Evolutionary conservation across 495 filamentous ascomycete genomes (phyloP), one percentile per base, ranked within the genome.

Genomic region (Hyaloscypha hepaticicola): DNA sequence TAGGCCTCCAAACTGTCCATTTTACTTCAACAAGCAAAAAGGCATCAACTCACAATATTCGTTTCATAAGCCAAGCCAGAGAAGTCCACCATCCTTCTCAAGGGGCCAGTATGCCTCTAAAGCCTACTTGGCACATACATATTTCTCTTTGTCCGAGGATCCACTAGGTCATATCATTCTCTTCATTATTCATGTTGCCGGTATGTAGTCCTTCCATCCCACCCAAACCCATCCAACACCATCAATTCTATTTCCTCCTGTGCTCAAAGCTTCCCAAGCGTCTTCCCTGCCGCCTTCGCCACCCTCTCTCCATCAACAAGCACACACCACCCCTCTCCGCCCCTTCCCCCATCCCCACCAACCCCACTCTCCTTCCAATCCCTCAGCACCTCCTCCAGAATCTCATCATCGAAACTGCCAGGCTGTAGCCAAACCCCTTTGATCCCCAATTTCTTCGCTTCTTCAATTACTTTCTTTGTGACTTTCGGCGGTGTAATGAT

Each of bases 391-490:
- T 81, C 95, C 8, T 79, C 78, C 66, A 96, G 70, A 50, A 89
- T 89, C 48, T 85, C 81, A 27, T 88, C 82, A 73, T 96, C 85
- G 69, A 90, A 97, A 9, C 85, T 92, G 1, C 94, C 94, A 0
- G 95, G 95, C 76, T 99, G 95, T 63, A 99, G 75, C 90, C 93
- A 99, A 16, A 97, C 91, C 16, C 89, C 86, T 3, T 83, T 82
- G 8, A 97, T 82, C 0, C 93, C 93, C 5, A 90, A 82, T 26
- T 85, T 82, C 73, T 90, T 89, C 1, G 94, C 95, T 75, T 96
- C 88, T 69, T 87, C 77, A 25, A 99, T 81, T 12, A 95, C 75
- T 62, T 82, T 72, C 25, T 82, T 77, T 3, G 91, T 93, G 26
- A 89, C 85, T n/a, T 79, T 72, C 0, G 91, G 92, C 3, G 91